These are phyloP conservation scores for Solanum aculeatissimum DNA, from an alignment of 305 asterid genomes.

Conservation along the genomic window DNA sequence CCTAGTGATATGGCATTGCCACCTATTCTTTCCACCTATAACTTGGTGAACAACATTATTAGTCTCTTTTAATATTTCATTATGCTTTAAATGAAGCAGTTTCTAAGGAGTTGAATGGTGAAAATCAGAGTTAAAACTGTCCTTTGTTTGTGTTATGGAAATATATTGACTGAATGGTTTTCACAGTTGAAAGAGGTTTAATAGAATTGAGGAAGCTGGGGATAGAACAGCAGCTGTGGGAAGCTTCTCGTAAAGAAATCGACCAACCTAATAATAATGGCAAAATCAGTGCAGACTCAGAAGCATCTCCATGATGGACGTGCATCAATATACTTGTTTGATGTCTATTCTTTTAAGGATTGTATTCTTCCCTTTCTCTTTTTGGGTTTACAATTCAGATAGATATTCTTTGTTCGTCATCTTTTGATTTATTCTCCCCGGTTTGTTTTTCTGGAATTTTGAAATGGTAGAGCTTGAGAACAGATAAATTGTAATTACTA, in stretches of 20 bases:
- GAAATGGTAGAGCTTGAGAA: background rate
- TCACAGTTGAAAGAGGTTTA: conserved; percentile 77
- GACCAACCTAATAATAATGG: conserved; percentile 48
- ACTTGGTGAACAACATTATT: background rate
- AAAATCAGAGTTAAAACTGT: background rate
- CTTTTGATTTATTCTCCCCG: background rate
- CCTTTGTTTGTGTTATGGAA: background rate
- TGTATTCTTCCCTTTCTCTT: background rate
- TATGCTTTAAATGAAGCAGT: background rate
- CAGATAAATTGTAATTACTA: background rate
- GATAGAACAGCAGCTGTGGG: conserved; percentile 92
- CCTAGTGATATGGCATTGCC: background rate
- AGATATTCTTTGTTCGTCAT: background rate
- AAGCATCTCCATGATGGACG: conserved; percentile 12
- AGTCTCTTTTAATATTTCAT: background rate
- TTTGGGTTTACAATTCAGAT: background rate
- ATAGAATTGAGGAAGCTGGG: conserved; percentile 85
- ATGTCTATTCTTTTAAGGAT: background rate
- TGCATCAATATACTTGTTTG: background rate
- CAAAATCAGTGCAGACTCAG: conserved; percentile 25
- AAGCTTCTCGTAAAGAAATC: conserved; percentile 82
- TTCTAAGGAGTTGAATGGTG: background rate
- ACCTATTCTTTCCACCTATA: background rate
- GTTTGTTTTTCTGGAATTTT: background rate
- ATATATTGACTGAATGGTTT: background rate